phyloP scores from a whole-genome alignment of 179 eudicot species.

The Sideroxylon spinosum region DNA sequence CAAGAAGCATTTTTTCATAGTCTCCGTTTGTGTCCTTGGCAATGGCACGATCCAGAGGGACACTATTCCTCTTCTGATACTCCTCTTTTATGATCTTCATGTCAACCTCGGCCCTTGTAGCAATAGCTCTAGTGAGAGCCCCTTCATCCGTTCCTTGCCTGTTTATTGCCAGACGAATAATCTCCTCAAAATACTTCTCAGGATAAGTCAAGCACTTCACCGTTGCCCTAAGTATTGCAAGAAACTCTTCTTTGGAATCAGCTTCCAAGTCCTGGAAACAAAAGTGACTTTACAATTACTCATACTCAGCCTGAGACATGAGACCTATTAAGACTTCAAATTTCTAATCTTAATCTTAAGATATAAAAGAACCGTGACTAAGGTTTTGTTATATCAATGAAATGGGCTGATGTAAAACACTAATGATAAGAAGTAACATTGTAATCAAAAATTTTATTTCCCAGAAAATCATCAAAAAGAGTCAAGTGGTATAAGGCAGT shows the following conservation, averaged over 20 bases:
- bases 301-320: not conserved
- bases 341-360: too few species aligned
- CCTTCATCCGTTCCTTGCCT: constrained; percentile 70
- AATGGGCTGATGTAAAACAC: not conserved
- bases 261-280: constrained; percentile 57
- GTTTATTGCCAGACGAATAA: constrained; percentile 18
- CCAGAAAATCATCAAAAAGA: not conserved
- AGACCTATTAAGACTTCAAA: too few species aligned
- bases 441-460: not conserved
- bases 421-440: not conserved
- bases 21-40: constrained; percentile 73
- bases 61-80: constrained; percentile 63
- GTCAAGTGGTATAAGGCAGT: not conserved
- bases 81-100: constrained; percentile 63
- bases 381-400: not conserved
- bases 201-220: constrained; percentile 24
- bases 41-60: constrained; percentile 63
- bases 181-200: constrained; percentile 19
- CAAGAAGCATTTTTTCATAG: constrained; percentile 68
- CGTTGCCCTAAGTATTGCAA: constrained; percentile 27
- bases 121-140: constrained; percentile 70
- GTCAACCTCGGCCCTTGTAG: constrained; percentile 76
- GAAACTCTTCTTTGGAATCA: constrained; percentile 62
- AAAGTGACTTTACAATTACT: not conserved
- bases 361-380: not conserved